Evolutionary conservation across 805 yeast genomes (phyloP), one percentile per base, ranked within the genome.

Genomic region (Suhomyces pyralidae): DNA sequence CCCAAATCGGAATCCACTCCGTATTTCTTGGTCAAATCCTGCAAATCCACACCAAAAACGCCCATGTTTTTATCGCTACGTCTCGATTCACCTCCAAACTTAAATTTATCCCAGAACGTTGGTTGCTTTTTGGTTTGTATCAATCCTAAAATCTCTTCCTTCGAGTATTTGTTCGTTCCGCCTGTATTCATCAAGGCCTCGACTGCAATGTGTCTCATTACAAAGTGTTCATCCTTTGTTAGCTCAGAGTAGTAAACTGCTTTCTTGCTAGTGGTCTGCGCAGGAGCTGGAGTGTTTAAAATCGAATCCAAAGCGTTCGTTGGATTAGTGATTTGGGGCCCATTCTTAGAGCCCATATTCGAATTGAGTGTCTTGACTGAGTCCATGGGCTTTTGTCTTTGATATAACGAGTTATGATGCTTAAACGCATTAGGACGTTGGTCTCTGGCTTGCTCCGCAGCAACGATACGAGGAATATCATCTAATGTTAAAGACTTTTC

Each of bases 391-490:
- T 61, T 62, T 51, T 64, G 72, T 46, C 69, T 60, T 67, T 71
- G 66, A 61, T 76, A 62, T 64, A 76, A 56, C 54, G 76, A 56
- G 64, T 83, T 83, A 63, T 88, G 92, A 68, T 88, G 96, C 53
- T 87, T 85, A 70, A 87, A 92, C 0, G 97, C 96, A 68, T 91
- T 91, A 2, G 97, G 97, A 53, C 96, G 80, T 63, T 88, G 86
- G 55, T 90, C 97, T 57, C 97, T 78, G 0, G 98, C 97, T 68
- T 93, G 97, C 62, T 94, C 97, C 8, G 96, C 93, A 2, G 97
- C 96, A 7, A 94, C 97, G 64, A 94, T 93, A 58, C 98, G 80
- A 7, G 98, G 97, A 61, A 94, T 94, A 69, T 94, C 99, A 69
- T 94, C 98, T 60, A 94, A 79, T 0, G 97, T 93, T 50, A 94